phyloP scores from a whole-genome alignment of 768 basidiomycete species.

The Hericium coralloides region DNA sequence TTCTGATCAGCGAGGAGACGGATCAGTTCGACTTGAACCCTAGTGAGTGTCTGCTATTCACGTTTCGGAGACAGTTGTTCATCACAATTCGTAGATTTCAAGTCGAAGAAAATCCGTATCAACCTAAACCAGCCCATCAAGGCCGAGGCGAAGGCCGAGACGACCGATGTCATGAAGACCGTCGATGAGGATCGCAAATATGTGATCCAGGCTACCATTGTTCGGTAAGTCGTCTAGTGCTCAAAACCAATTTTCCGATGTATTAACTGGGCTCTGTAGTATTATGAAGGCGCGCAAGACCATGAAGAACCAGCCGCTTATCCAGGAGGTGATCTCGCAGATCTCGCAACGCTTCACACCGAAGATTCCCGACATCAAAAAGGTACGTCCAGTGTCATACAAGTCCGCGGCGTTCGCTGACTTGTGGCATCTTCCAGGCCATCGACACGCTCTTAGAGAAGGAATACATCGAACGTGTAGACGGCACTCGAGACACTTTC shows the following conservation, averaged over 20 bases:
- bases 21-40: constrained; percentile 93
- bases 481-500: constrained; percentile 85
- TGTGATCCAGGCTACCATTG: constrained; percentile 90
- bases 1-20: constrained; percentile 80
- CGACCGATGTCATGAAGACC: constrained; percentile 81
- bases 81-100: constrained; percentile 50
- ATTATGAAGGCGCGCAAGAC: constrained; percentile 96
- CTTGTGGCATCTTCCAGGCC: constrained; percentile 37
- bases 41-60: constrained; percentile 27
- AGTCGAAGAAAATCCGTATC: constrained; percentile 89
- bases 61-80: background rate
- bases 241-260: constrained; percentile 8
- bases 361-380: constrained; percentile 95
- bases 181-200: constrained; percentile 98
- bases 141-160: constrained; percentile 89
- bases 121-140: constrained; percentile 90
- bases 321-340: constrained; percentile 86
- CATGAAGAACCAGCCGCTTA: constrained; percentile 87
- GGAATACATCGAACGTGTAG: constrained; percentile 94
- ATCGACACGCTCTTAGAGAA: constrained; percentile 92
- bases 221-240: constrained; percentile 38
- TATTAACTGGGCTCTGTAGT: constrained; percentile 25
- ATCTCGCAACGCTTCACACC: constrained; percentile 85
- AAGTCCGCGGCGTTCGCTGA: background rate
- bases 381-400: constrained; percentile 39